Conservation (phyloP, 495 filamentous ascomycete genomes). For the Tuber umbilicatum region DNA sequence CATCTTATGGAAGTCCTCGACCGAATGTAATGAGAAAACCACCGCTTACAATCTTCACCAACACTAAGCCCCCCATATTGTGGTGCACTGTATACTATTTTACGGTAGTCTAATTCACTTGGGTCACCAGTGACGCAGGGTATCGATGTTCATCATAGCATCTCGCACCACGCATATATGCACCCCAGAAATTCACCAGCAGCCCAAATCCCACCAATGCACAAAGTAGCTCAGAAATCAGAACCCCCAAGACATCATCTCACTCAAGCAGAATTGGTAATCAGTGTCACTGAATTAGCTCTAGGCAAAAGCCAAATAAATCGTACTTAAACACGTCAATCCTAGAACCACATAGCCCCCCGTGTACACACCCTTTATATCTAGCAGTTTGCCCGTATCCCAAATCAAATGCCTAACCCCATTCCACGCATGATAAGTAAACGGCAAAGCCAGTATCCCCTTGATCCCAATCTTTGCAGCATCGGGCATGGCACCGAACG, state of each 20-base stretch:
- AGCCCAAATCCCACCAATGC: background rate
- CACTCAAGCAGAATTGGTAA: background rate
- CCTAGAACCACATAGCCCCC: conserved; percentile 71
- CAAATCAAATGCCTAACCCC: conserved; percentile 84
- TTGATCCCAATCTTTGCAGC: conserved; percentile 67
- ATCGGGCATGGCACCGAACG: conserved; percentile 66
- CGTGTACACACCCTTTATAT: conserved; percentile 63
- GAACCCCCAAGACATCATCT: background rate
- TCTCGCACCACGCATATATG: background rate
- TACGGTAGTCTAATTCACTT: background rate
- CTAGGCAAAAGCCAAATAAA: conserved; percentile 43
- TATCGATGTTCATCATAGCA: background rate
- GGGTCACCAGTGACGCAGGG: background rate
- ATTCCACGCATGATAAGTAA: conserved; percentile 80
- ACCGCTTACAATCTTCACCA: background rate
- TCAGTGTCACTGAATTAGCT: background rate
- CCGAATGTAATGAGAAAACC: background rate
- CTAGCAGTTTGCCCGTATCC: conserved; percentile 67
- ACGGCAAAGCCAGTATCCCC: conserved; percentile 65
- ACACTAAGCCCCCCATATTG: background rate
- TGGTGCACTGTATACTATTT: background rate
- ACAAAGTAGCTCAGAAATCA: background rate
- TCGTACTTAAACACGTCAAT: conserved; percentile 55
- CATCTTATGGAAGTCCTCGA: background rate
- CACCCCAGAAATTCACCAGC: background rate